phyloP scores from a whole-genome alignment of 306 rosid species.

The Quillaja saponaria region DNA sequence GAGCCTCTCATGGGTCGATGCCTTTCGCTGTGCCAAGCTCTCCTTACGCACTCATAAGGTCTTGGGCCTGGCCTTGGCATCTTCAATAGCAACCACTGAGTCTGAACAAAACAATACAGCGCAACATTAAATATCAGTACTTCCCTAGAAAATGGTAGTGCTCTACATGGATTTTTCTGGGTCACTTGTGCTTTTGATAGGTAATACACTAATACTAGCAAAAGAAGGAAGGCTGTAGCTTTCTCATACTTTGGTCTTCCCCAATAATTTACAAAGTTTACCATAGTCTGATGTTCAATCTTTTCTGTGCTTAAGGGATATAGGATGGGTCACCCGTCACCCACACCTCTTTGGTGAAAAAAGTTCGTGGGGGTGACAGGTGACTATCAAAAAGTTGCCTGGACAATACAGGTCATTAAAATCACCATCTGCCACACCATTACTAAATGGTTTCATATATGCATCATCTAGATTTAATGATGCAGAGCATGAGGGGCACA shows the following conservation, averaged over 20 bases:
- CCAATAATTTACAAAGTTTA: conserved; percentile 53
- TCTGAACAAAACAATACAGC: conserved; percentile 21
- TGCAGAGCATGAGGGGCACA: too few relatives aligned
- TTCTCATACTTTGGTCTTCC: conserved; percentile 52
- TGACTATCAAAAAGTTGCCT: conserved; percentile 61
- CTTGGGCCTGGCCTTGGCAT: conserved; percentile 99
- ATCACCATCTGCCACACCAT: neutral
- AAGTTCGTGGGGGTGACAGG: neutral
- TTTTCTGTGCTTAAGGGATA: conserved; percentile 34
- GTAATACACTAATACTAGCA: too few relatives aligned
- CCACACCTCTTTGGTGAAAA: too few relatives aligned
- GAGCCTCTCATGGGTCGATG: conserved; percentile 90
- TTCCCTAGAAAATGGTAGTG: neutral
- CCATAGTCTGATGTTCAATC: conserved; percentile 53
- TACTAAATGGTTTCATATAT: too few relatives aligned
- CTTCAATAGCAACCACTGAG: conserved; percentile 34
- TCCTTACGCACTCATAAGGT: conserved; percentile 95
- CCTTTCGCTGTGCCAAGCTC: conserved; percentile 99
- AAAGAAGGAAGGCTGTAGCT: conserved; percentile 46
- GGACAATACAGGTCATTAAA: conserved; percentile 9
- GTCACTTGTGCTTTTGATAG: conserved; percentile 36
- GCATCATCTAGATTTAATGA: too few relatives aligned
- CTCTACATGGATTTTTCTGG: conserved; percentile 60
- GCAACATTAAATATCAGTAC: neutral
- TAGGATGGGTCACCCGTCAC: conserved; percentile 15